A percentile compares a stretch with the other conserved stretches of the same genome.
These are phyloP conservation scores for Corrigiola litoralis DNA, from an alignment of 179 eudicot genomes.

Conservation along the genomic window DNA sequence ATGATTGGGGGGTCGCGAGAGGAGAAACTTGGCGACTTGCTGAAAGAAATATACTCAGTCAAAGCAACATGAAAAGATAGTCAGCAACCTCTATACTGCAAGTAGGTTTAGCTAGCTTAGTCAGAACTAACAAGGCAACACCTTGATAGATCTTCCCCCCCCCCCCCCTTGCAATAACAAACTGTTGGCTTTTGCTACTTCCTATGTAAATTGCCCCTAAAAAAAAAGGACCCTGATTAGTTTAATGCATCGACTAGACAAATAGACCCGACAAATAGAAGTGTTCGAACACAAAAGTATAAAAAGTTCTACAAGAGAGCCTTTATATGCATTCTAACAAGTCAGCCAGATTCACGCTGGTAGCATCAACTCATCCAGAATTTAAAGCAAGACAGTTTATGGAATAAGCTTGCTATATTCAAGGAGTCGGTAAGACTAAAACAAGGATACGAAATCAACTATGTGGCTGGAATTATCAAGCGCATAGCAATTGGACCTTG, in stretches of 20 bases:
- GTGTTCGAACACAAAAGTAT: too few relatives aligned
- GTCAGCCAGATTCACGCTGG: neutral
- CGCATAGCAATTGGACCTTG: constrained; percentile 73
- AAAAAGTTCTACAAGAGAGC: too few relatives aligned
- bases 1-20: too few relatives aligned
- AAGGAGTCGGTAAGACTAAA: neutral
- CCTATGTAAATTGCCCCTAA: too few relatives aligned
- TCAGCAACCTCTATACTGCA: neutral
- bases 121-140: neutral
- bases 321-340: neutral
- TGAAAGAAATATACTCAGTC: neutral
- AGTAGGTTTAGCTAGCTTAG: neutral
- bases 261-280: too few relatives aligned
- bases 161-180: neutral
- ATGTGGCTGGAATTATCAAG: constrained; percentile 82
- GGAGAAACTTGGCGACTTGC: neutral
- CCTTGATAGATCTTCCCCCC: too few relatives aligned
- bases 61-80: neutral
- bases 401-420: too few relatives aligned
- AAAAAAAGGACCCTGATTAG: too few relatives aligned
- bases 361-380: neutral
- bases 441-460: constrained; percentile 88
- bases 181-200: too few relatives aligned
- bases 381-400: neutral
- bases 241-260: too few relatives aligned